Evolutionary conservation across 768 basidiomycete genomes (phyloP).

Genomic region (Podaxis mareebaensis): DNA sequence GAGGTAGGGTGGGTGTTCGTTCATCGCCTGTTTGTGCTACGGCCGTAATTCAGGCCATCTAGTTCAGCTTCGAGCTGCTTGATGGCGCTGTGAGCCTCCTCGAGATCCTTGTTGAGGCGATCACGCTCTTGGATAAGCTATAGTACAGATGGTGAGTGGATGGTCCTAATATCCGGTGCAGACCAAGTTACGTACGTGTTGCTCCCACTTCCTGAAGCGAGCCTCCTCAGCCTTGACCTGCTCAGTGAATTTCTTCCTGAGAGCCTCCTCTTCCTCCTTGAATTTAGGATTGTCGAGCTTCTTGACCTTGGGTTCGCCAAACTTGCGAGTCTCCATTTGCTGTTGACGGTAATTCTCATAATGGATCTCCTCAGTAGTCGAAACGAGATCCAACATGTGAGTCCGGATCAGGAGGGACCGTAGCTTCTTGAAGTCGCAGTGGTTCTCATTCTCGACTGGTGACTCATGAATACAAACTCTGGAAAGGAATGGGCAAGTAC

Average conservation of each 20-base stretch:
- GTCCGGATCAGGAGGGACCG: slow-evolving; percentile 94
- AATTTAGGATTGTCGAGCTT: slow-evolving; percentile 99
- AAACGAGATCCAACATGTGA: slow-evolving; percentile 98
- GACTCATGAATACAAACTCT: not conserved
- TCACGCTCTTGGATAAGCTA: slow-evolving; percentile 98
- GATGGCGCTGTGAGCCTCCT: slow-evolving; percentile 88
- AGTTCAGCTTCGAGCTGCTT: slow-evolving; percentile 90
- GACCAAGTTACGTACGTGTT: slow-evolving; percentile 67
- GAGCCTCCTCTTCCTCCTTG: slow-evolving; percentile 97
- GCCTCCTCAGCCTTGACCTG: slow-evolving; percentile 99
- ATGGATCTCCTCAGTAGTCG: slow-evolving; percentile 92
- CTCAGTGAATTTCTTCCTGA: slow-evolving; percentile 97
- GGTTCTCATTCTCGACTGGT: slow-evolving; percentile 96
- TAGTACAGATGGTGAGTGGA: slow-evolving; percentile 19
- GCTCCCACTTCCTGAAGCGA: slow-evolving; percentile 98
- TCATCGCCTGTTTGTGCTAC: slow-evolving; percentile 69
- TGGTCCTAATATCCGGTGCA: slow-evolving; percentile 3
- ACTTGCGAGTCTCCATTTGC: slow-evolving; percentile 99
- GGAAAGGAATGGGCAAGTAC: slow-evolving; percentile 19
- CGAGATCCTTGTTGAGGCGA: slow-evolving; percentile 98
- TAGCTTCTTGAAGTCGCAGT: slow-evolving; percentile 99
- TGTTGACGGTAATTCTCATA: slow-evolving; percentile 98
- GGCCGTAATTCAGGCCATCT: slow-evolving; percentile 84
- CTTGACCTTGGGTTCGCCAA: slow-evolving; percentile 97
- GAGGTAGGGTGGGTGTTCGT: slow-evolving; percentile 13